A percentile compares a stretch with the other conserved stretches of the same genome.
Evolutionary conservation across 805 yeast genomes (phyloP).

Genomic region (Maudiozyma saulgeensis): DNA sequence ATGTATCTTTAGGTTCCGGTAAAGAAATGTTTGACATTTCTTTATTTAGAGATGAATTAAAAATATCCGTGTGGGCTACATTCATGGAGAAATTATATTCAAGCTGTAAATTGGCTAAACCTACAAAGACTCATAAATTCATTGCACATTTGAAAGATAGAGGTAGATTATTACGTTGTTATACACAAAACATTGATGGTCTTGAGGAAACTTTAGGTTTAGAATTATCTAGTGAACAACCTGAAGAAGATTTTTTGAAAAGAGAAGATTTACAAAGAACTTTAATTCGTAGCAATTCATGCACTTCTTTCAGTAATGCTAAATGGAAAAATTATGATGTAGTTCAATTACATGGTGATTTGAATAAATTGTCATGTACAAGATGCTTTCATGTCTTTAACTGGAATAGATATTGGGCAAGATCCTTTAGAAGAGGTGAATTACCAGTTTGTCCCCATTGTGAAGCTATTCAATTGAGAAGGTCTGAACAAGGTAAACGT

Average conservation of each 20-base stretch:
- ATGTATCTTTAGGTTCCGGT: slow-evolving; percentile 56
- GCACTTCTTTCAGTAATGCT: slow-evolving; percentile 1
- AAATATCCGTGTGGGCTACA: slow-evolving; percentile 68
- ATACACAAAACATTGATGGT: slow-evolving; percentile 93
- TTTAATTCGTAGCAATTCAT: slow-evolving; percentile 1
- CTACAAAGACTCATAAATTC: slow-evolving; percentile 79
- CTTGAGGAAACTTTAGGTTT: slow-evolving; percentile 62
- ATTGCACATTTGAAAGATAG: slow-evolving; percentile 49
- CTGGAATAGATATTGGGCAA: slow-evolving; percentile 52
- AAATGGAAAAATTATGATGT: slow-evolving; percentile 63
- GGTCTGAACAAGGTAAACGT: slow-evolving; percentile 65
- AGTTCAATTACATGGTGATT: slow-evolving; percentile 85
- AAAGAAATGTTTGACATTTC: slow-evolving; percentile 87
- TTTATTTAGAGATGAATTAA: slow-evolving; percentile 56
- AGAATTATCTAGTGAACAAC: slow-evolving; percentile 40
- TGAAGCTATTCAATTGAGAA: slow-evolving; percentile 41
- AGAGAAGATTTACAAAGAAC: slow-evolving; percentile 5
- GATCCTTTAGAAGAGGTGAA: slow-evolving; percentile 46
- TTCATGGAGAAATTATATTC: slow-evolving; percentile 77
- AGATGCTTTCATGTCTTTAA: slow-evolving; percentile 47
- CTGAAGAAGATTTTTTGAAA: slow-evolving; percentile 1
- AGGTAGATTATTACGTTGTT: slow-evolving; percentile 69
- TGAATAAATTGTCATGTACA: slow-evolving; percentile 69
- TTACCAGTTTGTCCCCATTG: slow-evolving; percentile 76
- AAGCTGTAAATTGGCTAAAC: slow-evolving; percentile 54